phyloP scores from a whole-genome alignment of 2,329 filamentous ascomycete genomes.

The Beauveria bassiana region DNA sequence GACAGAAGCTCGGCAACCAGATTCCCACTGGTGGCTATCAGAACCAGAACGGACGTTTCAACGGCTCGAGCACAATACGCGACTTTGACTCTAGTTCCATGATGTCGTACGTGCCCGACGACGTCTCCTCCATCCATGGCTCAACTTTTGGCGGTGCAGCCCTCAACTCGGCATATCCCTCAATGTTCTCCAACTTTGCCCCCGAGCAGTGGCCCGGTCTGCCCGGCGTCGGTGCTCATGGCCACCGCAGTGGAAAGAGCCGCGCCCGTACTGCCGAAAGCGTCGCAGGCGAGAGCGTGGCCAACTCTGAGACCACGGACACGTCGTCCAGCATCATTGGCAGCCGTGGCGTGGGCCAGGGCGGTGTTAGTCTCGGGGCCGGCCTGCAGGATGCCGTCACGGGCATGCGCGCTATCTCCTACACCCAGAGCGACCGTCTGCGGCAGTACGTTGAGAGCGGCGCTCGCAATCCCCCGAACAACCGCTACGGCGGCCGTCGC shows the following conservation, averaged over 20 bases:
- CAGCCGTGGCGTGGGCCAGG: constrained; percentile 68
- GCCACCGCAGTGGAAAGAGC: constrained; percentile 57
- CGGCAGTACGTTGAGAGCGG: constrained; percentile 91
- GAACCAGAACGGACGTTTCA: constrained; percentile 30
- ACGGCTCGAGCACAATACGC: constrained; percentile 32
- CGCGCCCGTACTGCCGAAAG: constrained; percentile 65
- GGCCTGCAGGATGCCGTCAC: constrained; percentile 70
- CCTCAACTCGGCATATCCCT: constrained; percentile 68
- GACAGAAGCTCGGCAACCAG: constrained; percentile 71
- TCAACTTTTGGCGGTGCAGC: constrained; percentile 80
- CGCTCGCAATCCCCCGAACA: constrained; percentile 58
- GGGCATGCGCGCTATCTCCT: constrained; percentile 51
- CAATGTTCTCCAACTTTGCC: constrained; percentile 91
- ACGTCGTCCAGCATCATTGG: constrained; percentile 70
- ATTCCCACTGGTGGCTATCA: constrained; percentile 41
- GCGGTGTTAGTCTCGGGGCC: constrained; percentile 76
- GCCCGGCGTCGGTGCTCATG: constrained; percentile 49
- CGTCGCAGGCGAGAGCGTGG: constrained; percentile 84
- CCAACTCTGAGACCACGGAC: constrained; percentile 84
- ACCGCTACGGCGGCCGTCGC: constrained; percentile 61
- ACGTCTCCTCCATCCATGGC: constrained; percentile 92
- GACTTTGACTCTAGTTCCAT: constrained; percentile 77
- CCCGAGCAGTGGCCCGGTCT: constrained; percentile 83
- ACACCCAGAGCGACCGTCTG: constrained; percentile 65
- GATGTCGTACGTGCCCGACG: constrained; percentile 91